These are phyloP conservation scores for Neocatenulostroma microsporum DNA, from an alignment of 2,329 filamentous ascomycete species.

Conservation along the genomic window DNA sequence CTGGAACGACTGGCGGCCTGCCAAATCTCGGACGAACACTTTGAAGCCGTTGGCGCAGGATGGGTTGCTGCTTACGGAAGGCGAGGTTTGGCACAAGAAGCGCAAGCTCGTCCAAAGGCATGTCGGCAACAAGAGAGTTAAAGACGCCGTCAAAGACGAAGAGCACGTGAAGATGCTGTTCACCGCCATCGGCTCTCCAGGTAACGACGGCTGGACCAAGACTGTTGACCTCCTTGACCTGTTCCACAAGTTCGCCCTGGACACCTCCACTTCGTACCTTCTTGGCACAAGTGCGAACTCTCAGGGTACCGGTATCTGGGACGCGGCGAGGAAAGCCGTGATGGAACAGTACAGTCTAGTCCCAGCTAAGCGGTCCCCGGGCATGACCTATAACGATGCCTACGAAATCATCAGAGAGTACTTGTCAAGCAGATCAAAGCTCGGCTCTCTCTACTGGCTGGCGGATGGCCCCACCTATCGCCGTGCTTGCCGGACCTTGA, in stretches of 20 bases:
- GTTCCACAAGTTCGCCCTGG: slow-evolving; percentile 31
- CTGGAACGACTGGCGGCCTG: slow-evolving; percentile 11
- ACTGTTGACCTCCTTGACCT: slow-evolving; percentile 23
- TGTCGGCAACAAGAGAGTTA: slow-evolving; percentile 12
- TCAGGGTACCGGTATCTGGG: slow-evolving; percentile 16
- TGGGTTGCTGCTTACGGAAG: slow-evolving; percentile 14
- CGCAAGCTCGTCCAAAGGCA: slow-evolving; percentile 16
- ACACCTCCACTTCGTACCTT: slow-evolving; percentile 30
- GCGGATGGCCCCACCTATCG: slow-evolving; percentile 35
- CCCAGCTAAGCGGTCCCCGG: slow-evolving; percentile 7
- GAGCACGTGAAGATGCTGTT: slow-evolving; percentile 14
- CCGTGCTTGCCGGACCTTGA: slow-evolving; percentile 27
- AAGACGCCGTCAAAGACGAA: slow-evolving; percentile 13
- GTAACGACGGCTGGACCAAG: slow-evolving; percentile 18
- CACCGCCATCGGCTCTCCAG: slow-evolving; percentile 9
- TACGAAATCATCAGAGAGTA: slow-evolving; percentile 18
- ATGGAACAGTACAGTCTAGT: slow-evolving; percentile 20
- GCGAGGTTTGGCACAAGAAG: slow-evolving; percentile 15
- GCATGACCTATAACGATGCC: slow-evolving; percentile 14
- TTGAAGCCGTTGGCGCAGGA: slow-evolving; percentile 17
- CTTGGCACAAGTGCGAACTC: slow-evolving; percentile 24
- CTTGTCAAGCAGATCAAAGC: slow-evolving; percentile 16
- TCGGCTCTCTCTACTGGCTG: slow-evolving; percentile 34
- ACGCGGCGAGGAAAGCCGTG: slow-evolving; percentile 8
- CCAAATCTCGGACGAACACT: slow-evolving; percentile 11